Percentiles rank a stretch among this genome's conserved stretches.
These are phyloP conservation scores for Dactylorhiza incarnata DNA, from an alignment of 106 monocot species.

Conservation along the genomic window DNA sequence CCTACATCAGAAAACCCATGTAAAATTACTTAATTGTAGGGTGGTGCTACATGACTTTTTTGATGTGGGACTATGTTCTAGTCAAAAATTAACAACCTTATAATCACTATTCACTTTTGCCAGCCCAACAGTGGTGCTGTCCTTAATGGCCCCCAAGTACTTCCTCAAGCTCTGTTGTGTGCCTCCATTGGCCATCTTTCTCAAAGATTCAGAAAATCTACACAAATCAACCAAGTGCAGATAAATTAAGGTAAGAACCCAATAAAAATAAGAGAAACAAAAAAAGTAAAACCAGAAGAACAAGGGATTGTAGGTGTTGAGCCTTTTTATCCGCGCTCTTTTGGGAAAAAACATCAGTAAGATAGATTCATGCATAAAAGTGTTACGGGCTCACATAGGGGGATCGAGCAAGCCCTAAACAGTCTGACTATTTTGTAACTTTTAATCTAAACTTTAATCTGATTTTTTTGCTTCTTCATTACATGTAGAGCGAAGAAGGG, in stretches of 20 bases:
- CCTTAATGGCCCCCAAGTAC: conserved; percentile 71
- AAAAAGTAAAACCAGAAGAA: neutral
- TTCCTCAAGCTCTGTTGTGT: conserved; percentile 56
- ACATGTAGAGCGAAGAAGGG: too few species aligned
- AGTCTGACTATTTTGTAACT: too few species aligned
- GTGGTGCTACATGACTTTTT: neutral
- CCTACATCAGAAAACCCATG: neutral
- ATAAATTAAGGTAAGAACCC: neutral
- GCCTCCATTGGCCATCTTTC: conserved; percentile 37
- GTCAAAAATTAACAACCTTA: conserved; percentile 24
- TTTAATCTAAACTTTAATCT: too few species aligned
- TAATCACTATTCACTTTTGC: conserved; percentile 87
- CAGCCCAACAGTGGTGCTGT: conserved; percentile 59
- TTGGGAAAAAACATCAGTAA: too few species aligned
- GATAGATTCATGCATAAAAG: too few species aligned
- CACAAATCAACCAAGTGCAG: neutral
- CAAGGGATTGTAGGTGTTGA: neutral
- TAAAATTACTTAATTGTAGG: neutral
- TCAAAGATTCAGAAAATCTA: neutral
- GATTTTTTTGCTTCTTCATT: too few species aligned
- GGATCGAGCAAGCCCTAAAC: too few species aligned
- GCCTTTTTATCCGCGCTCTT: too few species aligned
- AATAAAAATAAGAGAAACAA: neutral
- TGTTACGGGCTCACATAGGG: too few species aligned
- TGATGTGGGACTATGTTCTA: too few species aligned